Percentiles rank a stretch among this genome's conserved stretches.
phyloP scores from a whole-genome alignment of 2,329 filamentous ascomycete genomes.

The Monilinia polystroma region DNA sequence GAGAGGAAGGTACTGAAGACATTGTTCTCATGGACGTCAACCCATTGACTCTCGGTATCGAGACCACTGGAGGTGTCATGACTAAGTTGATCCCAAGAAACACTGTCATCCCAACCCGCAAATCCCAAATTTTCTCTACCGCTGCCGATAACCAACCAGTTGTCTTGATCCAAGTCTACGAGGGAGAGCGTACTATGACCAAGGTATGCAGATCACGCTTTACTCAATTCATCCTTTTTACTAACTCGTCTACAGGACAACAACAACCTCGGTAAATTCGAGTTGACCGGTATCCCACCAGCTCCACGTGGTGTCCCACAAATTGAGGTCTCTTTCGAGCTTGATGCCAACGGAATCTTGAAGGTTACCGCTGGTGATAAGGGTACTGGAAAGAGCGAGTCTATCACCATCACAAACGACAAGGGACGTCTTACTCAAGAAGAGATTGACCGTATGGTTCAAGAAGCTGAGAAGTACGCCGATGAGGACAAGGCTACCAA shows the following conservation, averaged over 20 bases:
- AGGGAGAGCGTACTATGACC: slow-evolving; percentile 90
- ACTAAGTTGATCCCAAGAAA: slow-evolving; percentile 94
- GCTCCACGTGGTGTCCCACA: slow-evolving; percentile 95
- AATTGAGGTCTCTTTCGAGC: slow-evolving; percentile 96
- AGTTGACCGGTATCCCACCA: slow-evolving; percentile 92
- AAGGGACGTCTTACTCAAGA: slow-evolving; percentile 96
- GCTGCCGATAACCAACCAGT: slow-evolving; percentile 95
- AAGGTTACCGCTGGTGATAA: slow-evolving; percentile 96
- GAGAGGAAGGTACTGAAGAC: slow-evolving; percentile 76
- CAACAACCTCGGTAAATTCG: slow-evolving; percentile 97
- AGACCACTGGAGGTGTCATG: slow-evolving; percentile 97
- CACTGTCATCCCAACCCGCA: slow-evolving; percentile 91
- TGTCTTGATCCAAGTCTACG: slow-evolving; percentile 91
- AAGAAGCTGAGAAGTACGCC: slow-evolving; percentile 96
- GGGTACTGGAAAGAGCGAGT: slow-evolving; percentile 95
- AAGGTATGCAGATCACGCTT: slow-evolving; percentile 41
- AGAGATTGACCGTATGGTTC: slow-evolving; percentile 99
- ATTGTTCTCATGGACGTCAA: slow-evolving; percentile 97
- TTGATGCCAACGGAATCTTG: slow-evolving; percentile 97
- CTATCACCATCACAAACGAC: slow-evolving; percentile 99
- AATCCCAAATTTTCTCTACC: slow-evolving; percentile 97
- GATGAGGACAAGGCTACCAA: slow-evolving; percentile 99
- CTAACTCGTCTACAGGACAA: slow-evolving; percentile 57
- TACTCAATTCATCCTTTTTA: too few relatives aligned
- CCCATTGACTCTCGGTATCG: slow-evolving; percentile 92